Percentiles rank a stretch among this genome's conserved stretches.
phyloP scores from a whole-genome alignment of 768 basidiomycete species.

The Pleurotus ostreatus region DNA sequence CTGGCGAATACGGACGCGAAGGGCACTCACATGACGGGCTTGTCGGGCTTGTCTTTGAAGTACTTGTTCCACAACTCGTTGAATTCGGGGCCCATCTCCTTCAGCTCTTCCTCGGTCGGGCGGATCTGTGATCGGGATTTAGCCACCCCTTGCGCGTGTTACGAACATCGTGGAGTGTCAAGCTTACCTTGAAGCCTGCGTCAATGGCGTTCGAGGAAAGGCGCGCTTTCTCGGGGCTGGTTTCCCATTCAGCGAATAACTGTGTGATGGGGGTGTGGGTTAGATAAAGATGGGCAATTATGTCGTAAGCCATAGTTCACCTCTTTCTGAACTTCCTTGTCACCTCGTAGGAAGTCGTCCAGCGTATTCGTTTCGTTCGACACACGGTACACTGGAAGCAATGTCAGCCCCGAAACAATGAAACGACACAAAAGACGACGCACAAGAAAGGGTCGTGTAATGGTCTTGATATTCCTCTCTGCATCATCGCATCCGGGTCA shows the following conservation, averaged over 20 bases:
- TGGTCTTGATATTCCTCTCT: conserved; percentile 75
- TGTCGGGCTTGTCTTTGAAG: conserved; percentile 80
- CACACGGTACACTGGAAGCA: conserved; percentile 54
- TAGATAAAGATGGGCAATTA: background rate
- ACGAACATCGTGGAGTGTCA: too few relatives aligned
- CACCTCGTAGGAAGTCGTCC: conserved; percentile 70
- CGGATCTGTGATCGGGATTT: conserved; percentile 42
- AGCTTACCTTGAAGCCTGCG: conserved; percentile 63
- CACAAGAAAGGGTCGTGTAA: conserved; percentile 65
- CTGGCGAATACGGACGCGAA: background rate
- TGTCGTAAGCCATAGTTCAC: conserved; percentile 23
- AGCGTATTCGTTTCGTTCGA: conserved; percentile 59
- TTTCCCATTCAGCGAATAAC: conserved; percentile 63
- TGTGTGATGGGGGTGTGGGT: conserved; percentile 11
- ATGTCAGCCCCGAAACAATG: conserved; percentile 2
- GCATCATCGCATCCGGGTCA: background rate
- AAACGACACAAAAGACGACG: conserved; percentile 13
- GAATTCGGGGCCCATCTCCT: conserved; percentile 78
- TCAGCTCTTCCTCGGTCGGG: conserved; percentile 63
- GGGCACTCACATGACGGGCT: conserved; percentile 59
- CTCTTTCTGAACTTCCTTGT: conserved; percentile 53
- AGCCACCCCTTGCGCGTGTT: background rate
- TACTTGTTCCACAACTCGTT: conserved; percentile 64
- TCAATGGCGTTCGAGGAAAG: conserved; percentile 71
- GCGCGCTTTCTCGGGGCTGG: conserved; percentile 62